Evolutionary conservation across 1,139 yeast genomes (phyloP), one percentile per base, ranked within the genome.

Genomic region (Yamadazyma diddensiae): DNA sequence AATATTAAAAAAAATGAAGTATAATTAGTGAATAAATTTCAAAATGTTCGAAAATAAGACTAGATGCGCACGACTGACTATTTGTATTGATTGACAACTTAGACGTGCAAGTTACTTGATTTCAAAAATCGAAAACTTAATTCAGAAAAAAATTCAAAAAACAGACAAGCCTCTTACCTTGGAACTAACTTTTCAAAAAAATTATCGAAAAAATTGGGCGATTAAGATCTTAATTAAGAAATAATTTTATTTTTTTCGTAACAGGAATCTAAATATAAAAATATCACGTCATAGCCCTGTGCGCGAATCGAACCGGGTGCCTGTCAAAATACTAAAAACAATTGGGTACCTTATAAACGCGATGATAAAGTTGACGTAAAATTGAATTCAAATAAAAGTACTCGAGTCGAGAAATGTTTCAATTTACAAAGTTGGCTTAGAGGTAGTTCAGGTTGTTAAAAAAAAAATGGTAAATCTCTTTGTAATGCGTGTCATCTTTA

Each of bases 401-500:
- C n/a, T n/a, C n/a, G n/a, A n/a, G n/a, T n/a, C n/a, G n/a, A n/a
- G n/a, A n/a, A n/a, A n/a, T n/a, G n/a, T n/a, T n/a, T n/a, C n/a
- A n/a, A n/a, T n/a, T n/a, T n/a, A n/a, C n/a, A n/a, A n/a, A n/a
- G 13, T 17, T 15, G 4, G 26, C 12, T 3, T 15, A 15, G 8
- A 21, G 6, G 17, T 19, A 8, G n/a, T n/a, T n/a, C n/a, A n/a
- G n/a, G n/a, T n/a, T n/a, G n/a, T 18, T 6, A 9, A 7, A 65
- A 83, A 82, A 82, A 82, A 81, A 79, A 72, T 69, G 72, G 66
- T 75, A 79, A 82, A 84, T 83, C 94, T 84, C 94, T 83, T 83
- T 83, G 88, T 80, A 82, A 77, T 82, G 94, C 92, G 92, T 83
- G 94, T 83, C 94, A 83, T 83, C 94, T 88, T 84, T 84, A 84